These are phyloP conservation scores for Phytophthora sojae DNA, from an alignment of 352 stramenopile genomes.

Conservation along the genomic window DNA sequence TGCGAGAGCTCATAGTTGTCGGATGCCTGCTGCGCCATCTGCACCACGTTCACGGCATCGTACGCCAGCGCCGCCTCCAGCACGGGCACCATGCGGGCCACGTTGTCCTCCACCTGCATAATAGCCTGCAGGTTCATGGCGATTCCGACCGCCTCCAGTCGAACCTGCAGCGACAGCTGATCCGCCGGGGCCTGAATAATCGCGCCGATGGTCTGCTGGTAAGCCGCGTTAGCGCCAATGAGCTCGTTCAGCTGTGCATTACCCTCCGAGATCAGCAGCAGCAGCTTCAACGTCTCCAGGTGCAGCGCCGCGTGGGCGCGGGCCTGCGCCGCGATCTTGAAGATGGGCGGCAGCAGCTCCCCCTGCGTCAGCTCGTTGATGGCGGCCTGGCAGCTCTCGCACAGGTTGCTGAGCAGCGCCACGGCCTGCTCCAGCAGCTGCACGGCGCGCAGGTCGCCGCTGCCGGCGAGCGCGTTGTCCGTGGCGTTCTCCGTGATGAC, in stretches of 20 bases:
- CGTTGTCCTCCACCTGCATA: slow-evolving; percentile 77
- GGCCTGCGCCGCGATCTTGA: slow-evolving; percentile 71
- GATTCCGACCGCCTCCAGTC: slow-evolving; percentile 74
- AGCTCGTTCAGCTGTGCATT: slow-evolving; percentile 82
- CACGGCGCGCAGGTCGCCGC: slow-evolving; percentile 69
- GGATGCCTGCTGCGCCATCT: slow-evolving; percentile 73
- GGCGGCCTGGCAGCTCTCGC: slow-evolving; percentile 81
- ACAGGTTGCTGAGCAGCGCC: slow-evolving; percentile 81
- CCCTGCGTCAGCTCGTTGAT: slow-evolving; percentile 86
- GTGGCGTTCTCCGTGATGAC: slow-evolving; percentile 72
- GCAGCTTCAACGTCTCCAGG: slow-evolving; percentile 80
- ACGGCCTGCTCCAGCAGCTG: slow-evolving; percentile 86
- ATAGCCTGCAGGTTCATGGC: slow-evolving; percentile 83
- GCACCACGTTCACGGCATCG: slow-evolving; percentile 77
- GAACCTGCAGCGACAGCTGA: slow-evolving; percentile 53
- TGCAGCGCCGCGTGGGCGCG: slow-evolving; percentile 63
- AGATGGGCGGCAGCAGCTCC: slow-evolving; percentile 75
- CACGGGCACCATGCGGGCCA: slow-evolving; percentile 72
- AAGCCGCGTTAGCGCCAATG: slow-evolving; percentile 61
- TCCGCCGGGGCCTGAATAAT: slow-evolving; percentile 72
- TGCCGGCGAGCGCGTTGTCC: slow-evolving; percentile 58
- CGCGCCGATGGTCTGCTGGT: slow-evolving; percentile 74
- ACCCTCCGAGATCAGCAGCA: slow-evolving; percentile 84
- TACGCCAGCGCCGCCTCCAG: slow-evolving; percentile 81
- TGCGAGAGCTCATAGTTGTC: slow-evolving; percentile 70